Percentiles rank a stretch among this genome's conserved stretches.
Evolutionary conservation across 2,329 filamentous ascomycete genomes (phyloP).

Genomic region (Calcarisporium arbuscula): DNA sequence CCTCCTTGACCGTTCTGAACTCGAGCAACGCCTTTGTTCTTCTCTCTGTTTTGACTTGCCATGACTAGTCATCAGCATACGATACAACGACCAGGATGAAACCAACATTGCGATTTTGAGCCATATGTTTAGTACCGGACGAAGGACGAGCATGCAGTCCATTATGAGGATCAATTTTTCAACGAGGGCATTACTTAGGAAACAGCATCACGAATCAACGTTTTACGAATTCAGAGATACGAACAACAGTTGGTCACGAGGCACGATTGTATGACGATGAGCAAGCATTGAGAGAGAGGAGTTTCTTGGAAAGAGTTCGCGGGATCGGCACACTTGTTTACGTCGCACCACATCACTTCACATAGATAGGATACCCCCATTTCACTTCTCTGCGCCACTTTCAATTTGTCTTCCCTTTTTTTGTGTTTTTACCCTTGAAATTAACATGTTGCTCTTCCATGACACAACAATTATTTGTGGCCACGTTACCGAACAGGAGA

Average conservation of each 20-base stretch:
- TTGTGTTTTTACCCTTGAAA: constrained; percentile 5
- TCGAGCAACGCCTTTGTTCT: no score
- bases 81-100: constrained; percentile 3
- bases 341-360: constrained; percentile 22
- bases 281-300: no score
- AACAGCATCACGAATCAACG: constrained; percentile 1
- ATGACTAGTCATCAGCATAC: not conserved
- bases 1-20: no score
- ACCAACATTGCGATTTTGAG: constrained; percentile 3
- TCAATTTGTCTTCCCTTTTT: constrained; percentile 6
- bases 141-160: constrained; percentile 3
- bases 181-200: not conserved
- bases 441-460: no score
- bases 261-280: constrained; percentile 19
- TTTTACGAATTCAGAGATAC: constrained; percentile 3
- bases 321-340: no score
- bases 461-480: no score
- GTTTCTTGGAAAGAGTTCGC: no score
- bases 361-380: constrained; percentile 36
- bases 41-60: no score
- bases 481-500: no score
- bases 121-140: constrained; percentile 1
- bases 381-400: constrained; percentile 9
- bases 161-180: not conserved
- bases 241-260: no score